Conservation (phyloP, 345 rosid genomes). For the Combretum micranthum region DNA sequence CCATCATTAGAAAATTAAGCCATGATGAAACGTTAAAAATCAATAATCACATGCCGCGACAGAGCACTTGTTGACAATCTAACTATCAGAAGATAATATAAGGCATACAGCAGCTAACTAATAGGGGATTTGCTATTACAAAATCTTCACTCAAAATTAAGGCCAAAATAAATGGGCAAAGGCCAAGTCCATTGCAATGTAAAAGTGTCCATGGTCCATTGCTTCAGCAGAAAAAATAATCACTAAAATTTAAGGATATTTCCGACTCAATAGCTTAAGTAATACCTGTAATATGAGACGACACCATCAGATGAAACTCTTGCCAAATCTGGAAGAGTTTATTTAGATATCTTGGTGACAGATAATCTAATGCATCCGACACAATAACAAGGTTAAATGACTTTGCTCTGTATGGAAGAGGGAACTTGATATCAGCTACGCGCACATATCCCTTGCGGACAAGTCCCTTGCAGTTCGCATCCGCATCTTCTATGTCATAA, state of each 20-base stretch:
- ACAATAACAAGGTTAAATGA: constrained; percentile 88
- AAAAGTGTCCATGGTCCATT: too few species aligned
- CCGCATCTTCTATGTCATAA: constrained; percentile 91
- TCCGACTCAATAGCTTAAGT: constrained; percentile 1
- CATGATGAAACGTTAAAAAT: neutral
- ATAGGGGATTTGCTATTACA: neutral
- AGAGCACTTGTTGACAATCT: too few species aligned
- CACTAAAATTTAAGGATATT: neutral
- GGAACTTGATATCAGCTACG: constrained; percentile 89
- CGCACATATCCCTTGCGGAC: constrained; percentile 85
- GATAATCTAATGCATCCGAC: constrained; percentile 90
- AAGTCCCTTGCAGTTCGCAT: constrained; percentile 65
- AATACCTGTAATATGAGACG: constrained; percentile 71
- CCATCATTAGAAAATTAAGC: neutral
- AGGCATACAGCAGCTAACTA: neutral
- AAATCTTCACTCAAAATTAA: too few species aligned
- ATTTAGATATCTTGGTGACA: constrained; percentile 90
- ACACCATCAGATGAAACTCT: constrained; percentile 82
- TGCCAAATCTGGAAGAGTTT: constrained; percentile 85
- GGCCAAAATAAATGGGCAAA: too few species aligned
- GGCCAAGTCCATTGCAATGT: too few species aligned
- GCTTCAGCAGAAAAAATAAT: neutral
- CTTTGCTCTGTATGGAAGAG: constrained; percentile 80
- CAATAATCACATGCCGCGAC: too few species aligned
- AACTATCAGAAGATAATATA: too few species aligned